Evolutionary conservation across 2,329 filamentous ascomycete species (phyloP).

Genomic region (Epichloe coenophiala): DNA sequence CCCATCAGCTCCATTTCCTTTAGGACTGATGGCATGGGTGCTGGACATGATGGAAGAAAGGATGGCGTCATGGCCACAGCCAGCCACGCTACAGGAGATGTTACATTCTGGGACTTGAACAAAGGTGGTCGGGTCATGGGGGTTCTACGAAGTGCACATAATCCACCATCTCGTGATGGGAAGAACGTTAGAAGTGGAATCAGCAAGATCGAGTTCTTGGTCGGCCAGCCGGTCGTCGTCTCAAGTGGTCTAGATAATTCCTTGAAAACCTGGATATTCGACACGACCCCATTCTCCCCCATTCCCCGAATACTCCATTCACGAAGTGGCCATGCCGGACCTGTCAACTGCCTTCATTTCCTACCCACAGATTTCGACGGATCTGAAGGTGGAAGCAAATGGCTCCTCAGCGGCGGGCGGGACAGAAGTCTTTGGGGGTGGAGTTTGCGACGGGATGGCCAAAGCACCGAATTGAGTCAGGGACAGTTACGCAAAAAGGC

Average conservation of each 20-base stretch:
- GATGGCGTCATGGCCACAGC: slow-evolving; percentile 92
- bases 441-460: slow-evolving; percentile 86
- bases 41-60: slow-evolving; percentile 71
- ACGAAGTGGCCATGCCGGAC: slow-evolving; percentile 77
- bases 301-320: slow-evolving; percentile 78
- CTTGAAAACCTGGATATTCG: slow-evolving; percentile 92
- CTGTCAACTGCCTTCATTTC: slow-evolving; percentile 72
- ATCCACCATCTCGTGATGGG: slow-evolving; percentile 48
- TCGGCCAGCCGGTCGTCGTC: slow-evolving; percentile 77
- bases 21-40: slow-evolving; percentile 75
- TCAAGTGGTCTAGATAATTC: slow-evolving; percentile 90
- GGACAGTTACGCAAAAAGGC: slow-evolving; percentile 82
- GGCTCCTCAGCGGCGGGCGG: slow-evolving; percentile 78
- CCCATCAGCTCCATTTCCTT: slow-evolving; percentile 77
- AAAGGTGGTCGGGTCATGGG: slow-evolving; percentile 76
- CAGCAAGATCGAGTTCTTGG: slow-evolving; percentile 77
- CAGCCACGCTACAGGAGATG: slow-evolving; percentile 64
- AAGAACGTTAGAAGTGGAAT: slow-evolving; percentile 60
- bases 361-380: slow-evolving; percentile 82
- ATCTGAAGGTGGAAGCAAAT: slow-evolving; percentile 78
- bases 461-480: slow-evolving; percentile 87
- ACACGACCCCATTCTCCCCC: slow-evolving; percentile 75
- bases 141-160: slow-evolving; percentile 76
- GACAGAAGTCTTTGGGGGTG: slow-evolving; percentile 94
- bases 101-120: slow-evolving; percentile 95